Evolutionary conservation across 2,329 filamentous ascomycete species (phyloP), one percentile per base, ranked within the genome.

Genomic region (Kalmusia sp.): DNA sequence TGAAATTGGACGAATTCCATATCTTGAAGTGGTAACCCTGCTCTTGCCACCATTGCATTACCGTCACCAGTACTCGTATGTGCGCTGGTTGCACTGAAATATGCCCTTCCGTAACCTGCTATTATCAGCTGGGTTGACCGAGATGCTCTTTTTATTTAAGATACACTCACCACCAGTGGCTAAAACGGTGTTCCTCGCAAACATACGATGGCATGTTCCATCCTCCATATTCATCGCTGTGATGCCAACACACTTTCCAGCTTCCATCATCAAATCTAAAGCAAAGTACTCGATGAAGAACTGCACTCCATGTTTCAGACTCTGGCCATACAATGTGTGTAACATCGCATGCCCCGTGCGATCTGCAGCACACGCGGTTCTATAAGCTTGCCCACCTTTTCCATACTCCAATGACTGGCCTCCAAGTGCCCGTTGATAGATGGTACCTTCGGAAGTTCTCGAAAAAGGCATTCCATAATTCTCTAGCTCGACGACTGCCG

Each of bases 401-500:
- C 79, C 79, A 63, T 73, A 81, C 15, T 78, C 67, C 50, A 79
- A 62, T 31, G 73, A 77, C 66, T 81, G 79, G 2, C 79, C 79
- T 14, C 79, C 79, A 5, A 82, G 62, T 11, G 79, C 78, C 28
- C 79, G 70, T 57, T 81, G 79, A 56, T 81, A 81, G 45, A 80
- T 80, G 17, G 62, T 75, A 12, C 79, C 79, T 39, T 78, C 73
- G 9, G 63, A 60, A 1, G 78, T 81, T 7, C 79, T 64, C n/a
- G 78, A 81, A 55, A 84, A 84, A 0, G 82, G 79, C 74, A 82
- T 81, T 33, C 81, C 81, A 56, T 83, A 83, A 53, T 81, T 79
- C 61, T 84, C 82, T 24, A 84, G 73, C 65, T 85, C 82, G 58
- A 82, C 80, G 30, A 85, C 79, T 9, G 80, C 80, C 46, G 77